Evolutionary conservation across 129 eudicot species (phyloP).

Genomic region (Scalesia atractyloides): DNA sequence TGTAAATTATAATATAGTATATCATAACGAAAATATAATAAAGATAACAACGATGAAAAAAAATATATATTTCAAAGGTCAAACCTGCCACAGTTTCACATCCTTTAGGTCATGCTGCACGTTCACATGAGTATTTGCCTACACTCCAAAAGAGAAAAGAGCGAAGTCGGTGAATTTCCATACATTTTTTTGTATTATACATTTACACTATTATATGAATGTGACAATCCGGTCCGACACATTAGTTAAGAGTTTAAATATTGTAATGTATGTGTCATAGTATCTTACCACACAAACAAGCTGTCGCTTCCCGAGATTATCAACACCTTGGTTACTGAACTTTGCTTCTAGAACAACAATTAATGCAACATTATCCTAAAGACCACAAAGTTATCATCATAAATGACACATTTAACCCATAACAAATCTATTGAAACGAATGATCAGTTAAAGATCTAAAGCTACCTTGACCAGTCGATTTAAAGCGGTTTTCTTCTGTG

Average conservation of each 20-base stretch:
- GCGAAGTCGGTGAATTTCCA: not conserved
- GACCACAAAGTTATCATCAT: slow-evolving; percentile 21
- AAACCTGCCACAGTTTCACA: slow-evolving; percentile 98
- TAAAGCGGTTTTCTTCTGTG: slow-evolving; percentile 54
- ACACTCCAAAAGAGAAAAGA: slow-evolving; percentile 7
- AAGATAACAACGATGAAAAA: not conserved
- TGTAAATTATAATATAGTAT: not conserved
- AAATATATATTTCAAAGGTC: slow-evolving; percentile 1
- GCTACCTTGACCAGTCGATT: slow-evolving; percentile 51
- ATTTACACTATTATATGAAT: too few relatives aligned
- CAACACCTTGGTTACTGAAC: slow-evolving; percentile 80
- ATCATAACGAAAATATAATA: not conserved
- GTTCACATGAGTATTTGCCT: slow-evolving; percentile 97
- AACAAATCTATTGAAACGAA: not conserved
- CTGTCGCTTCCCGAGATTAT: slow-evolving; percentile 93
- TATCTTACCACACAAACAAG: slow-evolving; percentile 97
- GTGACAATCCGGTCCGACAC: not conserved
- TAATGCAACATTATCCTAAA: slow-evolving; percentile 87
- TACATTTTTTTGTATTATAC: not conserved
- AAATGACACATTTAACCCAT: not conserved
- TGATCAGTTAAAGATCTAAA: not conserved
- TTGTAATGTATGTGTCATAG: not conserved
- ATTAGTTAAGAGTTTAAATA: not conserved
- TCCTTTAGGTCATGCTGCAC: slow-evolving; percentile 91
- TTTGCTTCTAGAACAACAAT: slow-evolving; percentile 94